A percentile compares a stretch with the other conserved stretches of the same genome.
Evolutionary conservation across 805 yeast species (phyloP).

Genomic region (Wickerhamomyces subpelliculosus): DNA sequence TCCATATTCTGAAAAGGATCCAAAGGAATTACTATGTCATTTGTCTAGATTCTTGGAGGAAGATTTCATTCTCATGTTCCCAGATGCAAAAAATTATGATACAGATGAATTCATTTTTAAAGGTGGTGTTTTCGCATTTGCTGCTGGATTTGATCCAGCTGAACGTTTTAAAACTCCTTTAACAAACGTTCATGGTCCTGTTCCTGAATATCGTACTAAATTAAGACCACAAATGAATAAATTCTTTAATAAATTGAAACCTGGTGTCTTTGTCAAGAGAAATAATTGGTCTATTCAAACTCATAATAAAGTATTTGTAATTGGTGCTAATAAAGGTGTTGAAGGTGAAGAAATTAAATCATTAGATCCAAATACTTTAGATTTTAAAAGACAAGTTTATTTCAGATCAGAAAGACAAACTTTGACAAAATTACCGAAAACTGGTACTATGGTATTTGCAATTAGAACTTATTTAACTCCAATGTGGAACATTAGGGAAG

Average conservation of each 20-base stretch:
- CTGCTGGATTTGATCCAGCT: constrained; percentile 68
- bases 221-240: constrained; percentile 58
- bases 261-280: constrained; percentile 51
- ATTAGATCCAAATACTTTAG: constrained; percentile 25
- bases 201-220: constrained; percentile 55
- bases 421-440: constrained; percentile 43
- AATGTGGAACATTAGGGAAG: constrained; percentile 36
- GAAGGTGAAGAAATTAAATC: constrained; percentile 24
- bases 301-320: constrained; percentile 42
- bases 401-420: constrained; percentile 56
- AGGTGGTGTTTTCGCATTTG: constrained; percentile 54
- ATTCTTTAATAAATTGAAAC: constrained; percentile 51
- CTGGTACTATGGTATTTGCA: constrained; percentile 41
- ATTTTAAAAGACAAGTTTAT: constrained; percentile 37
- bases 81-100: constrained; percentile 27
- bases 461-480: constrained; percentile 56
- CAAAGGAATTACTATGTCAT: background rate
- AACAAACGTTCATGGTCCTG: constrained; percentile 61
- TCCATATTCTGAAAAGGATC: background rate
- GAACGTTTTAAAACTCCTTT: constrained; percentile 45
- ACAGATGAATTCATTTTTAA: constrained; percentile 53
- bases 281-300: constrained; percentile 68
- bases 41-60: constrained; percentile 45
- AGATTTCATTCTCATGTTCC: constrained; percentile 50
- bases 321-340: constrained; percentile 35